Evolutionary conservation across 768 basidiomycete species (phyloP).

Genomic region (Russula foetens): DNA sequence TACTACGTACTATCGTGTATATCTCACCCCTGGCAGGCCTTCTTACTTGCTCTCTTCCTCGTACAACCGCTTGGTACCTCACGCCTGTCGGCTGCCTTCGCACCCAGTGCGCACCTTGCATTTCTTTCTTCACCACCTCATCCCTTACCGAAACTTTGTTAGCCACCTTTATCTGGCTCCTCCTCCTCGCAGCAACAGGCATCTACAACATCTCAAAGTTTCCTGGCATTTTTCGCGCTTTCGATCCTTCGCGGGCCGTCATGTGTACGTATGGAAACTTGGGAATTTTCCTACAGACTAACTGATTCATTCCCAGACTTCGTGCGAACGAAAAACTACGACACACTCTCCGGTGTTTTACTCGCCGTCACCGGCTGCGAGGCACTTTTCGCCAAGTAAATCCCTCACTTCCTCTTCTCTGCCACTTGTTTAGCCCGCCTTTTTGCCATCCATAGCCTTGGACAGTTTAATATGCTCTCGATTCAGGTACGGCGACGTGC

Average conservation of each 20-base stretch:
- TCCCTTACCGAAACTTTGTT: background rate
- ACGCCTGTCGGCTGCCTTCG: constrained; percentile 42
- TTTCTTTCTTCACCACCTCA: background rate
- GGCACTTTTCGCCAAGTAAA: constrained; percentile 57
- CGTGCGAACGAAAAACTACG: constrained; percentile 54
- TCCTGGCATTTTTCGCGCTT: constrained; percentile 56
- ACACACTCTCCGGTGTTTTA: constrained; percentile 53
- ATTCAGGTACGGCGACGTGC: constrained; percentile 36
- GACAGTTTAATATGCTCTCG: constrained; percentile 55
- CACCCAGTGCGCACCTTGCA: constrained; percentile 37
- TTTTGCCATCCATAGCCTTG: constrained; percentile 36
- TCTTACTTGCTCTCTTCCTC: constrained; percentile 50
- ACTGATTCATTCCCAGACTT: constrained; percentile 37
- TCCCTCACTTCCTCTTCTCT: background rate
- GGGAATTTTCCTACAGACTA: background rate
- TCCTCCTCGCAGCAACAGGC: constrained; percentile 43
- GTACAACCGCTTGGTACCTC: constrained; percentile 54
- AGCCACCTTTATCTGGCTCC: constrained; percentile 53
- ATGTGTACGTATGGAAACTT: constrained; percentile 33
- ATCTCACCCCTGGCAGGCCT: constrained; percentile 29
- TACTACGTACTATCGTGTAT: background rate
- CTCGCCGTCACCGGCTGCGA: constrained; percentile 66
- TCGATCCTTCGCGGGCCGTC: constrained; percentile 59
- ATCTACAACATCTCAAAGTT: constrained; percentile 46
- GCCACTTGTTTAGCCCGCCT: background rate